A percentile compares a stretch with the other conserved stretches of the same genome.
Conservation (phyloP, 2,329 filamentous ascomycete species). For the Colletotrichum tropicicola region DNA sequence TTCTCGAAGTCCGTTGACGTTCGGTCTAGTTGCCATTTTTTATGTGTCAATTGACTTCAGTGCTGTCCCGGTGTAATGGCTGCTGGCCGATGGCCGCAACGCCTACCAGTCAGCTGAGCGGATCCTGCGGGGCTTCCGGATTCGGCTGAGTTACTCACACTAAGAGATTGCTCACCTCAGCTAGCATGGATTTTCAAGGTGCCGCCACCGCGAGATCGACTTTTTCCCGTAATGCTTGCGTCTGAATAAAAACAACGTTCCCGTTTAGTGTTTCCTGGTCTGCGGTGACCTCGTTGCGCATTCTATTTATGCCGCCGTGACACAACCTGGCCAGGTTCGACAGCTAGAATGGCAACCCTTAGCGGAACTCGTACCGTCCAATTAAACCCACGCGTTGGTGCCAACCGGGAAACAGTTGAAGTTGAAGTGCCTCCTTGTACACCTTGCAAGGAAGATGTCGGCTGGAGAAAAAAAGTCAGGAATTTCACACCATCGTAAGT, state of each 20-base stretch:
- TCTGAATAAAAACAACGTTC: background rate
- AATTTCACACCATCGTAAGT: conserved; percentile 65
- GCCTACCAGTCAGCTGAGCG: conserved; percentile 1
- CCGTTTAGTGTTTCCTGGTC: too few species aligned
- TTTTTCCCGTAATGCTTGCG: background rate
- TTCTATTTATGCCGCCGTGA: too few species aligned
- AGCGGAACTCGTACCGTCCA: background rate
- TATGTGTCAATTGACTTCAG: background rate
- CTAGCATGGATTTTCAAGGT: background rate
- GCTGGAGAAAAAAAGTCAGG: conserved; percentile 56
- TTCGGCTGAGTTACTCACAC: conserved; percentile 5
- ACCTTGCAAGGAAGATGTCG: conserved; percentile 44
- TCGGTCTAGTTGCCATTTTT: background rate
- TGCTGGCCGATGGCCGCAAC: background rate
- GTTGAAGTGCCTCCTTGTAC: background rate
- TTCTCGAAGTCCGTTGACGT: background rate
- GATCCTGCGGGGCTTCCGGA: background rate
- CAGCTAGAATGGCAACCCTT: background rate
- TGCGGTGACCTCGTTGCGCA: too few species aligned
- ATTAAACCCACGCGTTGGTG: background rate
- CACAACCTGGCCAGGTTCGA: too few species aligned
- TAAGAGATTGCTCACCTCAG: background rate
- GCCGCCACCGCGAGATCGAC: background rate
- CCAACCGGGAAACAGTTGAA: background rate
- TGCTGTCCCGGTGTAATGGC: background rate